phyloP scores from a whole-genome alignment of 352 stramenopile genomes.

The Pythium insidiosum region DNA sequence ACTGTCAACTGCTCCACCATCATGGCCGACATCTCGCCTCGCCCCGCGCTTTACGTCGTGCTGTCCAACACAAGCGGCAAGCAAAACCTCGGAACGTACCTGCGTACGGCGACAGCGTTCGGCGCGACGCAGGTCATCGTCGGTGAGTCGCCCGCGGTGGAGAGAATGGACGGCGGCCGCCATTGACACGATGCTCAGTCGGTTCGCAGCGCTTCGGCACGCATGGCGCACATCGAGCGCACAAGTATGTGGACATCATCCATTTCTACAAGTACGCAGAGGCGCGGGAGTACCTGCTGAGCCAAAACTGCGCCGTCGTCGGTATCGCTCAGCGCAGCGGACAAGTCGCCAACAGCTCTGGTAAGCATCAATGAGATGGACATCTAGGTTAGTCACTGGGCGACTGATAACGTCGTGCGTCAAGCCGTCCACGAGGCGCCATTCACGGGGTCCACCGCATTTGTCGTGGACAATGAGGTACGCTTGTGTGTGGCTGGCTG shows the following conservation, averaged over 20 bases:
- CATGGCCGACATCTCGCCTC: background rate
- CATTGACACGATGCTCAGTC: conserved; percentile 23
- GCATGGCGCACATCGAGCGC: conserved; percentile 62
- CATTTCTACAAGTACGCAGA: conserved; percentile 64
- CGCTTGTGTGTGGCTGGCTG: background rate
- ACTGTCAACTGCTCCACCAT: background rate
- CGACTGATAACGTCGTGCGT: background rate
- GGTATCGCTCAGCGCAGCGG: no score
- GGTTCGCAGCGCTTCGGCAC: conserved; percentile 71
- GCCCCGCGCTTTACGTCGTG: conserved; percentile 55
- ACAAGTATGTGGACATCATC: conserved; percentile 75
- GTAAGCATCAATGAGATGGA: background rate
- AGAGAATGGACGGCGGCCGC: background rate
- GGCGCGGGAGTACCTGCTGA: conserved; percentile 46
- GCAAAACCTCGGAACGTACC: conserved; percentile 73
- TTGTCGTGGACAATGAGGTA: conserved; percentile 74
- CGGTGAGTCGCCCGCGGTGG: conserved; percentile 25
- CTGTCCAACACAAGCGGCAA: conserved; percentile 63
- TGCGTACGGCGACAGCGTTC: conserved; percentile 70
- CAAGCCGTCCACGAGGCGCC: conserved; percentile 36
- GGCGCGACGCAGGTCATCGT: conserved; percentile 65
- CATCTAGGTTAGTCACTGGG: no score
- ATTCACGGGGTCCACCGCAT: conserved; percentile 49
- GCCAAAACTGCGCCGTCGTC: conserved; percentile 48
- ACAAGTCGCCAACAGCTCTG: conserved; percentile 10